phyloP scores from a whole-genome alignment of 192 early-diverging fungal genomes.

The Backusella luteola region DNA sequence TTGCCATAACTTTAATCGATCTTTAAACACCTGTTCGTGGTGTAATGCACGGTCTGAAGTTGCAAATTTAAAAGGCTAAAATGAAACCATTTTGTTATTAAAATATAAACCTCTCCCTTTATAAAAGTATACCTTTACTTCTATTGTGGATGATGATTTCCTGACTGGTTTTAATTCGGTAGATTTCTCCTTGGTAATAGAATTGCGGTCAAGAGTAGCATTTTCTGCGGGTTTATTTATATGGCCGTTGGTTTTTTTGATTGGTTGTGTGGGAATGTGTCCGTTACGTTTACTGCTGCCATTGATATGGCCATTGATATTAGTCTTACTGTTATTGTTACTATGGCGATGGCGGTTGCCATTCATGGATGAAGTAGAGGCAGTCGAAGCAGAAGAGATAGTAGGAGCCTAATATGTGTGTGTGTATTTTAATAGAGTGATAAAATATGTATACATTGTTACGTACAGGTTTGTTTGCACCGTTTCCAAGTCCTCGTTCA shows the following conservation, averaged over 20 bases:
- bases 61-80: constrained; percentile 10
- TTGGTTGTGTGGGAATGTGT: not conserved
- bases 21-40: not conserved
- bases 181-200: not conserved
- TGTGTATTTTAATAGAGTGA: not conserved
- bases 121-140: not conserved
- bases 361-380: not conserved
- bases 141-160: not conserved
- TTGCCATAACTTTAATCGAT: not conserved
- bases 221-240: not conserved
- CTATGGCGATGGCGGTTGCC: not conserved
- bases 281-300: not conserved
- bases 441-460: not conserved
- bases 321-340: not conserved
- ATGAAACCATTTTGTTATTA: not conserved
- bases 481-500: constrained; percentile 21
- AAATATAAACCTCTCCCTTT: not conserved
- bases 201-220: not conserved
- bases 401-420: not conserved
- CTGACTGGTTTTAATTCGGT: not conserved
- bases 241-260: not conserved
- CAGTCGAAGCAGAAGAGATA: not conserved
- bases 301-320: not conserved
- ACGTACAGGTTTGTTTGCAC: constrained; percentile 10
- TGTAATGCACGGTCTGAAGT: not conserved